Evolutionary conservation across 2,329 filamentous ascomycete genomes (phyloP), one percentile per base, ranked within the genome.

Genomic region (Zalaria obscura): DNA sequence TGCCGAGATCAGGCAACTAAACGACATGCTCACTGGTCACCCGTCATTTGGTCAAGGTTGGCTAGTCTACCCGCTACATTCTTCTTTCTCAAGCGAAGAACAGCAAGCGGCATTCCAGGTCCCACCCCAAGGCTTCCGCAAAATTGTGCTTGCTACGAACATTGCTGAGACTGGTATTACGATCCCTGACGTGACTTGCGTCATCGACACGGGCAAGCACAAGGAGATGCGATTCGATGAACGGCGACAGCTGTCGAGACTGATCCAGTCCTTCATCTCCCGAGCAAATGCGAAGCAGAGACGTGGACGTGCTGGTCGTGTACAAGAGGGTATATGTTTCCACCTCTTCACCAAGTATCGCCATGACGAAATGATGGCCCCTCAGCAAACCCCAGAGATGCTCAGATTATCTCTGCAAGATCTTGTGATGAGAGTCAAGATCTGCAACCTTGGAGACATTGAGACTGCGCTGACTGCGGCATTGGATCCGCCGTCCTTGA

Each of bases 131-230:
- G 89, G 89, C 0, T 70, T 78, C 43, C 76, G 88, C 47, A 98
- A 98, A 64, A 91, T 98, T 48, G 89, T 98, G 2, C 73, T 98
- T 41, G 88, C 91, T 2, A 98, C 91, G 9, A 98, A 98, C 56
- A 98, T 98, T 58, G 91, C 91, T 4, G 91, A 98, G 60, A 98
- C 91, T 1, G 91, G 91, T 66, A 94, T 98, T 55, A 98, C 91
- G 0, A 98, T 98, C 49, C 91, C 91, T 1, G 91, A 98, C 57
- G 85, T 98, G 27, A 96, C 91, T 0, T 94, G 88, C 52, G 91
- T 98, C 36, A 83, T 98, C 44, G 91, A 98, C 59, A 88, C 87
- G 1, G 91, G 91, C 43, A 96, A 94, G 61, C 89, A 96, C 61
- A 87, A 93, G 50, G 89, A 94, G 61, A 95, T 95, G 89, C 69